Percentiles rank a stretch among this genome's conserved stretches.
Evolutionary conservation across 768 basidiomycete species (phyloP).

Genomic region (Hortiboletus campestris): DNA sequence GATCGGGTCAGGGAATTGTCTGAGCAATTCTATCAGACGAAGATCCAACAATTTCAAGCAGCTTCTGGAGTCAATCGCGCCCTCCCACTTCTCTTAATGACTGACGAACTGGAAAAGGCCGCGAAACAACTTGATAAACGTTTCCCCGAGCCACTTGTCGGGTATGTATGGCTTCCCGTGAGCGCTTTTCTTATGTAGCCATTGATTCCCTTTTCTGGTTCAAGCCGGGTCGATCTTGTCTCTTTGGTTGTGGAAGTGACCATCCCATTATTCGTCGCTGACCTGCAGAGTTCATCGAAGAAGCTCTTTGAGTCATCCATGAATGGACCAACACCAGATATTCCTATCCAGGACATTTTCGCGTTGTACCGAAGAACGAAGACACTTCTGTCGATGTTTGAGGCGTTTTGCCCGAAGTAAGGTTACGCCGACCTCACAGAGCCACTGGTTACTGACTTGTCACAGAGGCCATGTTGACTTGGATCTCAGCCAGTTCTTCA

Average conservation of each 20-base stretch:
- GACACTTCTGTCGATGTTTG: constrained; percentile 73
- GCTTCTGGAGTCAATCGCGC: constrained; percentile 80
- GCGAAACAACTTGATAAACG: constrained; percentile 83
- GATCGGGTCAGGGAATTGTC: constrained; percentile 61
- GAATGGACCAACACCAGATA: constrained; percentile 84
- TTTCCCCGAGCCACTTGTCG: constrained; percentile 80
- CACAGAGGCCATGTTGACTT: constrained; percentile 58
- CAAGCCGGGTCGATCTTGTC: constrained; percentile 71
- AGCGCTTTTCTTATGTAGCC: background rate
- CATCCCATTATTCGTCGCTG: constrained; percentile 63
- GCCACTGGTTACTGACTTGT: background rate
- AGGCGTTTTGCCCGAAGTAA: constrained; percentile 78
- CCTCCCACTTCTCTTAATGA: constrained; percentile 77
- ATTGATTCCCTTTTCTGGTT: background rate
- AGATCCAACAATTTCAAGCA: constrained; percentile 60
- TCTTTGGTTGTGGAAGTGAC: constrained; percentile 67
- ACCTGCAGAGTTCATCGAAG: constrained; percentile 68
- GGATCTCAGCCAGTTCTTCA: constrained; percentile 76
- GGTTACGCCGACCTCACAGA: constrained; percentile 24
- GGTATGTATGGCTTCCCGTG: constrained; percentile 43
- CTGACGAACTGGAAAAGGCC: constrained; percentile 84
- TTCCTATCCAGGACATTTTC: constrained; percentile 89
- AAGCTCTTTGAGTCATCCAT: constrained; percentile 77
- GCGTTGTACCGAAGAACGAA: constrained; percentile 78
- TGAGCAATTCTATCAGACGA: constrained; percentile 58